Percentiles rank a stretch among this genome's conserved stretches.
Evolutionary conservation across 208 protist genomes (phyloP).

Genomic region (Sergeia podlipaevii): DNA sequence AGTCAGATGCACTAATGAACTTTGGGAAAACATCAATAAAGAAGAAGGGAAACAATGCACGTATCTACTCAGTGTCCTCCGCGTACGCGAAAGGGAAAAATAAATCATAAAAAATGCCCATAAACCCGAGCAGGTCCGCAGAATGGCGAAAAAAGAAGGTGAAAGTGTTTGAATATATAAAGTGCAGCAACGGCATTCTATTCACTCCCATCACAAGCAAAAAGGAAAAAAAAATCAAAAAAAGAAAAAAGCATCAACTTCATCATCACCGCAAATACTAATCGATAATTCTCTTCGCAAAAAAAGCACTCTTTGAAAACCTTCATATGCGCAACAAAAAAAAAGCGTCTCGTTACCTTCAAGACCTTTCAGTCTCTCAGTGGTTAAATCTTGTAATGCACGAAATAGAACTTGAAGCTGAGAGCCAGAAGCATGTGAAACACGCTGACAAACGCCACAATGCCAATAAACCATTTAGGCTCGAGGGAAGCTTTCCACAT

Average conservation of each 20-base stretch:
- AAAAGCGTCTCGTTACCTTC: constrained; percentile 3
- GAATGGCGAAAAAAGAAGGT: too few relatives aligned
- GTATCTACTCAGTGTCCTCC: too few relatives aligned
- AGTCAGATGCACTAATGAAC: too few relatives aligned
- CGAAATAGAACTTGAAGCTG: constrained; percentile 89
- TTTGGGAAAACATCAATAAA: too few relatives aligned
- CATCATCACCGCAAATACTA: background rate
- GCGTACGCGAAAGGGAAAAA: too few relatives aligned
- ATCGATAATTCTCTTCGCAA: background rate
- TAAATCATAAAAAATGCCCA: too few relatives aligned
- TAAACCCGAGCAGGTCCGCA: too few relatives aligned
- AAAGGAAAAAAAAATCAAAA: constrained; percentile 9
- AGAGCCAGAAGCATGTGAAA: constrained; percentile 74
- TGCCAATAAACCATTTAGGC: constrained; percentile 58
- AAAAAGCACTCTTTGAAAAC: background rate
- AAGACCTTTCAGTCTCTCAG: background rate
- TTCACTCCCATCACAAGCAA: too few relatives aligned
- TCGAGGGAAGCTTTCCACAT: constrained; percentile 72
- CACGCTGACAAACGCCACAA: constrained; percentile 44
- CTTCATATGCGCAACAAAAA: background rate
- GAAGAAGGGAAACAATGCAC: too few relatives aligned
- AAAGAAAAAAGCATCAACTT: background rate
- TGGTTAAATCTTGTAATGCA: constrained; percentile 61
- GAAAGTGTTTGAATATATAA: too few relatives aligned
- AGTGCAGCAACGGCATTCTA: too few relatives aligned